A percentile compares a stretch with the other conserved stretches of the same genome.
phyloP scores from a whole-genome alignment of 1,139 yeast genomes.

The Pichia kudriavzevii region DNA sequence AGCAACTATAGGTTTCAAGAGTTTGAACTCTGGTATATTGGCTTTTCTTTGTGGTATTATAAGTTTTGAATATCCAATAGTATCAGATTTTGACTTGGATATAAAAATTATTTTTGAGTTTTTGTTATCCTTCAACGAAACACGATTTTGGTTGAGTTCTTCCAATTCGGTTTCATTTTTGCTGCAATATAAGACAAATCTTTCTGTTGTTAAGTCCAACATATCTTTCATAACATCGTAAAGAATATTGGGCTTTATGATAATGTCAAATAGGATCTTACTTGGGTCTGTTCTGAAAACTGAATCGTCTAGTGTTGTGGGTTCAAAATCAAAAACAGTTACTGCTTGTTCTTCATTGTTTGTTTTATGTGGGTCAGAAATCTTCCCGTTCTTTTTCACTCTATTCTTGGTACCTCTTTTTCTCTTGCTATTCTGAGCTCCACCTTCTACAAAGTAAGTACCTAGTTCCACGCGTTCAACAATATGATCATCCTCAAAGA shows the following conservation, averaged over 20 bases:
- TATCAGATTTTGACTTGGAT: constrained; percentile 33
- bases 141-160: constrained; percentile 1
- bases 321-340: constrained; percentile 18
- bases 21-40: constrained; percentile 46
- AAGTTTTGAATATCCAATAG: constrained; percentile 60
- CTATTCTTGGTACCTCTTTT: not conserved
- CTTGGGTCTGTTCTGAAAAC: constrained; percentile 42
- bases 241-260: constrained; percentile 58
- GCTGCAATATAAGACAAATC: constrained; percentile 45
- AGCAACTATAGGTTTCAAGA: constrained; percentile 22
- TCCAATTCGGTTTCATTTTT: constrained; percentile 4
- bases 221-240: constrained; percentile 61
- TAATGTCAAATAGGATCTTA: constrained; percentile 52
- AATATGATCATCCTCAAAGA: constrained; percentile 63
- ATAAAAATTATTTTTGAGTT: constrained; percentile 41
- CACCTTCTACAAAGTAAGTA: constrained; percentile 41
- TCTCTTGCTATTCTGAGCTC: not conserved
- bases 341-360: constrained; percentile 11
- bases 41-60: constrained; percentile 59
- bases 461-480: constrained; percentile 66
- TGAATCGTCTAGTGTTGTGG: constrained; percentile 13
- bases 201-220: constrained; percentile 54
- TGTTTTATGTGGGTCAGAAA: not conserved
- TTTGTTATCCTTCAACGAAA: constrained; percentile 14
- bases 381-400: not conserved